phyloP scores from a whole-genome alignment of 805 yeast species.

The Blastobotrys attinorum region DNA sequence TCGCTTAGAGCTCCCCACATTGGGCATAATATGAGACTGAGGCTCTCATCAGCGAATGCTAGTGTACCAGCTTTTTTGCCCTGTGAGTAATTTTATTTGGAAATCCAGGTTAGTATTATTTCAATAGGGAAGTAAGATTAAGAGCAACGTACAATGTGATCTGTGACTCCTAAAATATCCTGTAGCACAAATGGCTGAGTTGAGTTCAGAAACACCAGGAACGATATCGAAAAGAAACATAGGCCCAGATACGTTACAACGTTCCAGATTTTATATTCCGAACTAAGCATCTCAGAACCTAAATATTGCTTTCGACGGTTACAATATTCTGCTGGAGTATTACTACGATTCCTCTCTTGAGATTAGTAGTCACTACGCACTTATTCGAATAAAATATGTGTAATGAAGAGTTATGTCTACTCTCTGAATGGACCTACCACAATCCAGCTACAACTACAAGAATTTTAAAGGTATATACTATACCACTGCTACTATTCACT shows the following conservation, averaged over 20 bases:
- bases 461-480: too few species aligned
- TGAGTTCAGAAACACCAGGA: constrained; percentile 36
- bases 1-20: constrained; percentile 58
- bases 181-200: constrained; percentile 39
- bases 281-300: background rate
- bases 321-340: background rate
- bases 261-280: constrained; percentile 2
- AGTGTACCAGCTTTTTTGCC: constrained; percentile 43
- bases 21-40: constrained; percentile 48
- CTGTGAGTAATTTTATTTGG: constrained; percentile 5
- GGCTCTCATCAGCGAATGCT: constrained; percentile 53
- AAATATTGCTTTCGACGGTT: background rate
- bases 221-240: constrained; percentile 35
- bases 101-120: background rate
- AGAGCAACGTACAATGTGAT: constrained; percentile 21
- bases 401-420: too few species aligned
- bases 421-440: too few species aligned
- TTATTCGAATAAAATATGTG: too few species aligned
- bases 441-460: too few species aligned
- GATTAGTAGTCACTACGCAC: too few species aligned
- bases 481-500: too few species aligned
- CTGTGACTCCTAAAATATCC: constrained; percentile 28
- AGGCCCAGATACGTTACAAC: constrained; percentile 26
- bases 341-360: too few species aligned
- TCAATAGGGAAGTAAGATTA: too few species aligned